These are phyloP conservation scores for Lentinula sp. DNA, from an alignment of 768 basidiomycete species.

Conservation along the genomic window DNA sequence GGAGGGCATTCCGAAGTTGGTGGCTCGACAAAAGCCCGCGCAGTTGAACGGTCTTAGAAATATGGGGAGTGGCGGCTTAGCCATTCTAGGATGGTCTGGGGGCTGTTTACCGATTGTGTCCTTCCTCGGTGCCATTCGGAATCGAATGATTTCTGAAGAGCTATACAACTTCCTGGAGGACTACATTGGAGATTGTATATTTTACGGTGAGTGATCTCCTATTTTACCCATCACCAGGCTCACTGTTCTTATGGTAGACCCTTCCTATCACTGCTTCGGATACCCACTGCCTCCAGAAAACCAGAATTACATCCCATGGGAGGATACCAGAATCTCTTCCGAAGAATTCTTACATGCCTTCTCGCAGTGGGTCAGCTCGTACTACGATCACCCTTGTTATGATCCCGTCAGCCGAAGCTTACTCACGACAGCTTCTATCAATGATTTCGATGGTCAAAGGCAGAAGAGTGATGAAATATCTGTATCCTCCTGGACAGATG, in stretches of 20 bases:
- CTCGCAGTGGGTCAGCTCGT: conserved; percentile 9
- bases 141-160: neutral
- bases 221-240: neutral
- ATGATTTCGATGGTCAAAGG: neutral
- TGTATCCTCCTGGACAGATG: conserved; percentile 7
- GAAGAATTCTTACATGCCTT: conserved; percentile 7
- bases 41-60: conserved; percentile 1
- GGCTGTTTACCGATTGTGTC: conserved; percentile 8
- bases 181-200: conserved; percentile 10
- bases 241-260: conserved; percentile 3
- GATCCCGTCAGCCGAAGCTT: neutral
- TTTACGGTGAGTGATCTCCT: conserved; percentile 11
- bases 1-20: conserved; percentile 12
- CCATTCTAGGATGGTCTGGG: conserved; percentile 16
- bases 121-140: conserved; percentile 6
- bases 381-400: conserved; percentile 9
- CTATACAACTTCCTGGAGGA: neutral
- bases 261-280: conserved; percentile 9
- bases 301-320: conserved; percentile 6
- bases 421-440: neutral
- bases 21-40: neutral
- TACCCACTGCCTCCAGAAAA: conserved; percentile 7
- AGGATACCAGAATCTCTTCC: conserved; percentile 3
- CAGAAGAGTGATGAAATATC: neutral
- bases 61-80: conserved; percentile 11